Evolutionary conservation across 768 basidiomycete species (phyloP), one percentile per base, ranked within the genome.

Genomic region (Tulasnella sp.): DNA sequence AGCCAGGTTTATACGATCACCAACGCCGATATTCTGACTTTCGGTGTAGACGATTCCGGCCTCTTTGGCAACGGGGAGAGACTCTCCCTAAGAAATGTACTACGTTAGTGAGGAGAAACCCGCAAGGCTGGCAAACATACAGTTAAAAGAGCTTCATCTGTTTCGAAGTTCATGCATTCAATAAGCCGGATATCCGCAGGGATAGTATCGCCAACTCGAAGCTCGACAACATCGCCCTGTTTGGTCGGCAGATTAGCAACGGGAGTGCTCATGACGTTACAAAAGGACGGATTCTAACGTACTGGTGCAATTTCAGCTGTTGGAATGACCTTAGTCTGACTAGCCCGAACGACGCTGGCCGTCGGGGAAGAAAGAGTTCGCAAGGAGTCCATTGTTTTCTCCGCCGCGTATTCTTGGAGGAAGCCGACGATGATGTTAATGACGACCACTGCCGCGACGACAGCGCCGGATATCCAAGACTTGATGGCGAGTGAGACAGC

Each of bases 151-250:
- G 90, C 89, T 42, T 91, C 87, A 82, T 93, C 92, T 73, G 92
- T 90, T 79, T 88, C 88, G 54, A 92, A 85, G 83, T 93, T 92
- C 31, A 89, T 90, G 34, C 88, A 83, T 84, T 89, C 60, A 87
- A 90, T 54, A 87, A 88, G 84, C 37, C 87, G 84, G 18, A 87
- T 31, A 79, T 88, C 87, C 44, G 86, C 86, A 3, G 87, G 86
- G 28, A 93, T 87, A 60, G 95, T 87, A 81, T 89, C 85, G 16
- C 88, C 89, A 16, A 90, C 91, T 78, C 87, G 86, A 3, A 96
- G 86, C 83, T 95, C 92, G 44, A 95, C 88, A 72, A 95, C 92
- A 84, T 96, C 94, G 85, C 95, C 94, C 83, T 95, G 44, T 28
- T 11, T 3, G 20, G n/a, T n/a, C n/a, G n/a, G n/a, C n/a, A n/a